A percentile compares a stretch with the other conserved stretches of the same genome.
Evolutionary conservation across 257 asterid genomes (phyloP).

Genomic region (Capsicum chinense): DNA sequence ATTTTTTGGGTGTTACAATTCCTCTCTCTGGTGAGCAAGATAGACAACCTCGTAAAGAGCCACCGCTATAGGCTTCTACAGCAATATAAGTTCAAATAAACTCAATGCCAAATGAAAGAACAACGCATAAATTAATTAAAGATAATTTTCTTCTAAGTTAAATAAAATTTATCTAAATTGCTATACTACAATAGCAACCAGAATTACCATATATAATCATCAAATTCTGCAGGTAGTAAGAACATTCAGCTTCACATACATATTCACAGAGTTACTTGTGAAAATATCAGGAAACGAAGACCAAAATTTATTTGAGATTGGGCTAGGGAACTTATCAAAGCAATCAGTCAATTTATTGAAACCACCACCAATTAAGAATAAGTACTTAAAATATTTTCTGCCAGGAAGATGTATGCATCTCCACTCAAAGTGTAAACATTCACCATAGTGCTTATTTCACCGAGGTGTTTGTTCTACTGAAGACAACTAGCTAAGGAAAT

Average conservation of each 20-base stretch:
- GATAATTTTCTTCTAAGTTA: no score
- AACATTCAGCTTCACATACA: constrained; percentile 54
- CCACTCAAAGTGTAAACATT: constrained; percentile 34
- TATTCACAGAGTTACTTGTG: constrained; percentile 61
- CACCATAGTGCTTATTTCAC: constrained; percentile 61
- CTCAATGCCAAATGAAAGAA: no score
- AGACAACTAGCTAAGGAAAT: constrained; percentile 70
- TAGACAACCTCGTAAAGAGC: no score
- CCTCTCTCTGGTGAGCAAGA: no score
- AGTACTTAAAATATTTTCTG: constrained; percentile 41
- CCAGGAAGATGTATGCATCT: constrained; percentile 50
- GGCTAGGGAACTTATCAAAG: constrained; percentile 69
- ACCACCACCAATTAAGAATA: constrained; percentile 51
- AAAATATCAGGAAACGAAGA: constrained; percentile 67
- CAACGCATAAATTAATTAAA: no score
- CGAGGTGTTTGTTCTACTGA: constrained; percentile 73
- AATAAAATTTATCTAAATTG: no score
- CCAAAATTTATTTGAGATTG: constrained; percentile 60
- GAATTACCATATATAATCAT: constrained; percentile 49
- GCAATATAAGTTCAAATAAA: no score
- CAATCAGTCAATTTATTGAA: constrained; percentile 58
- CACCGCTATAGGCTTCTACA: no score
- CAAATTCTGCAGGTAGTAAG: constrained; percentile 58
- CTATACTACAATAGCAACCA: no score
- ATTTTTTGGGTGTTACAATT: no score